Evolutionary conservation across 768 basidiomycete species (phyloP), one percentile per base, ranked within the genome.

Genomic region (Lactarius quietus): DNA sequence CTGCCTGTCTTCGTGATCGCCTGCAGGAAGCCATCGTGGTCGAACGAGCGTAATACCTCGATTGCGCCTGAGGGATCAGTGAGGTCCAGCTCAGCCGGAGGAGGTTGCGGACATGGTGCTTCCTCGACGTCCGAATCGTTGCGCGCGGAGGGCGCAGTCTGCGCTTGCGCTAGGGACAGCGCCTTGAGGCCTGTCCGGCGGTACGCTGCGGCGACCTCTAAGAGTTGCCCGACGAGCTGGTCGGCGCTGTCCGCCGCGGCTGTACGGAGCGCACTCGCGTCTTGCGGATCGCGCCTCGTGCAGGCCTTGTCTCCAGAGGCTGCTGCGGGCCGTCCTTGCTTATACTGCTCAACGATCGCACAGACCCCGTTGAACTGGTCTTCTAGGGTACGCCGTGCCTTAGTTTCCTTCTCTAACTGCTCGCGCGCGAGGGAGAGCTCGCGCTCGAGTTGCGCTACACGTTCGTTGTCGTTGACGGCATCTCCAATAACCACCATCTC

Each of bases 11-110:
- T 92, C 59, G 82, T 78, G 39, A 97, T 84, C 0, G 86, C 86
- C 58, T 96, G 94, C 56, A 91, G 75, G 75, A 97, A 95, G 69
- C 84, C 82, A 68, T 91, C 90, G 69, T 94, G 87, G 72, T 93
- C 92, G 72, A 92, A 91, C 23, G 83, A 82, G 52, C 90, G 80
- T 18, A 94, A 75, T 7, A 80, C 77, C 53, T 92, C 89, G 39
- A 94, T 75, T 1, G 90, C 89, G 45, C 83, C 76, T 18, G 78
- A 74, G 23, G 85, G 86, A 70, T 93, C 88, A 0, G 88, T 85
- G 3, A 87, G 87, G 74, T 93, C 89, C 56, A 92, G n/a, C 1
- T 51, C 48, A 26, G 23, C 48, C 87, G 17, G 26, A 28, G 20
- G 89, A 86, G 9, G n/a, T n/a, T 80, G 20, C 88, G 3, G 29